Percentiles rank a stretch among this genome's conserved stretches.
Conservation (phyloP, 257 asterid genomes). For the Penstemon barbatus region DNA sequence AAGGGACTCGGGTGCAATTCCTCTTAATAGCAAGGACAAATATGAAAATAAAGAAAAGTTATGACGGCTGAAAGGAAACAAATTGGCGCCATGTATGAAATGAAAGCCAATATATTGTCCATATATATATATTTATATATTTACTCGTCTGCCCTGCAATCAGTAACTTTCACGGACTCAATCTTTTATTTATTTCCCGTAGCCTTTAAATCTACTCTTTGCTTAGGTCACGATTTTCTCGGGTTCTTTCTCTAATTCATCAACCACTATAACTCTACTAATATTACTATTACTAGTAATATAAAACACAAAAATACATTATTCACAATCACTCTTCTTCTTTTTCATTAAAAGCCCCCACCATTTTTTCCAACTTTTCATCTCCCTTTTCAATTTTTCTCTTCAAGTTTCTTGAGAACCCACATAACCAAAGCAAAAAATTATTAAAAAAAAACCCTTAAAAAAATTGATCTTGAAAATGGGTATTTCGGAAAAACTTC, state of each 20-base stretch:
- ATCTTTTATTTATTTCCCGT: conserved; percentile 6
- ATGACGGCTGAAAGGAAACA: conserved; percentile 2
- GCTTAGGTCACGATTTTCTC: conserved; percentile 39
- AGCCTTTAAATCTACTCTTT: conserved; percentile 26
- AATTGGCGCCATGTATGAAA: conserved; percentile 12
- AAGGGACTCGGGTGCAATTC: not conserved
- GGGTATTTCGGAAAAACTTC: conserved; percentile 40
- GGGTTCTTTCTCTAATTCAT: conserved; percentile 30
- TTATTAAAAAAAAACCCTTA: not conserved
- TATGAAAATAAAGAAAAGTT: not conserved
- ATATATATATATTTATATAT: not conserved
- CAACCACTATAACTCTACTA: not conserved
- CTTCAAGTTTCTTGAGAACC: conserved; percentile 37
- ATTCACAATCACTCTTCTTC: conserved; percentile 38
- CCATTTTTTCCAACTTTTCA: not conserved
- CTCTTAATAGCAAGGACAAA: not conserved
- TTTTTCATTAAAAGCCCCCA: conserved; percentile 34
- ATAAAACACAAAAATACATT: conserved; percentile 25
- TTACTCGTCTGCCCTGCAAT: conserved; percentile 28
- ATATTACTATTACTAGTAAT: not conserved
- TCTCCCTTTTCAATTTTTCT: not conserved
- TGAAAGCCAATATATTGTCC: conserved; percentile 18
- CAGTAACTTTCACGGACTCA: conserved; percentile 24
- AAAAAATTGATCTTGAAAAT: conserved; percentile 24
- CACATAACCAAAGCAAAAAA: conserved; percentile 13